Evolutionary conservation across 129 eudicot species (phyloP).

Genomic region (Tagetes erecta): DNA sequence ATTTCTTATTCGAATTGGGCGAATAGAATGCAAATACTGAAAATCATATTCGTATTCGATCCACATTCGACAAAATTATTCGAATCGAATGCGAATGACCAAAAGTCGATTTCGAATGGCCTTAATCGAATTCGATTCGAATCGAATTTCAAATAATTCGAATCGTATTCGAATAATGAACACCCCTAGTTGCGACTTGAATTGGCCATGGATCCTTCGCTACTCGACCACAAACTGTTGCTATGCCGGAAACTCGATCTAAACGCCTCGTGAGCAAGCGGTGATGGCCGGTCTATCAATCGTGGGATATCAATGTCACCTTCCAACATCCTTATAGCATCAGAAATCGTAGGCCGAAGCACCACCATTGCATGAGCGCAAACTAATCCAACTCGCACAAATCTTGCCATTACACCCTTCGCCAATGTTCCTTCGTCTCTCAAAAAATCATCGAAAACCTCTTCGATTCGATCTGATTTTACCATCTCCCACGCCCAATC

Average conservation of each 20-base stretch:
- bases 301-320: slow-evolving; percentile 76
- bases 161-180: no score
- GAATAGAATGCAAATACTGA: no score
- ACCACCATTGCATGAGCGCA: slow-evolving; percentile 88
- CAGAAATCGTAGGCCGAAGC: slow-evolving; percentile 68
- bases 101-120: no score
- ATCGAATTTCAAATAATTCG: no score
- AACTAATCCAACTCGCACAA: slow-evolving; percentile 65
- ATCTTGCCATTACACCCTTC: slow-evolving; percentile 62
- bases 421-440: slow-evolving; percentile 49
- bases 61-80: no score
- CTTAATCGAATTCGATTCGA: no score
- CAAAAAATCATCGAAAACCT: slow-evolving; percentile 43
- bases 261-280: slow-evolving; percentile 54
- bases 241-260: slow-evolving; percentile 35
- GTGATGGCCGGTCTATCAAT: slow-evolving; percentile 62
- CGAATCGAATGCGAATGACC: no score
- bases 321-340: slow-evolving; percentile 83
- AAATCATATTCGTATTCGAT: no score
- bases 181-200: slow-evolving; percentile 14
- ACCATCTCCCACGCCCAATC: slow-evolving; percentile 78
- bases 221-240: slow-evolving; percentile 37
- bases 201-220: slow-evolving; percentile 26
- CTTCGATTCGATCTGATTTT: slow-evolving; percentile 43
- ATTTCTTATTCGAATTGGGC: no score